Conservation (phyloP, 176 grass and related monocot species). For the Otatea glauca region DNA sequence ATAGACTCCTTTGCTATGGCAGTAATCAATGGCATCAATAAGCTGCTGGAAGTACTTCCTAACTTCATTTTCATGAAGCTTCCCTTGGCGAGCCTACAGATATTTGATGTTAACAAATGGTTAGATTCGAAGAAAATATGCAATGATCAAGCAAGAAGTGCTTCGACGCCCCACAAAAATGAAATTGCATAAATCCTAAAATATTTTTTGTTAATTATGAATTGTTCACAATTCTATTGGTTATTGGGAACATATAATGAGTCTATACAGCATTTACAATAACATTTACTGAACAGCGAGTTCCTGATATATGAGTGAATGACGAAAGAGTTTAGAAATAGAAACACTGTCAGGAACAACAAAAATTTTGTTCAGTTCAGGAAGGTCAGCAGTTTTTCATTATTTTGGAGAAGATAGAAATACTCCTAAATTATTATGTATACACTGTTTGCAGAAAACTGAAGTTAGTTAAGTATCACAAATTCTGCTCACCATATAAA, state of each 20-base stretch:
- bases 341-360: no score
- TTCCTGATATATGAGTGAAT: neutral
- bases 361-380: no score
- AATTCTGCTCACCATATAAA: neutral
- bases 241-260: neutral
- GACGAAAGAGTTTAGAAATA: no score
- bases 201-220: neutral
- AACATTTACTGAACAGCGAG: neutral
- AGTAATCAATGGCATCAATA: conserved; percentile 89
- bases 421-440: neutral
- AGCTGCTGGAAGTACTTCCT: conserved; percentile 87
- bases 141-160: neutral
- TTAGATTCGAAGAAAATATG: conserved; percentile 4
- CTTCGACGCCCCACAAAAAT: neutral
- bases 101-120: neutral
- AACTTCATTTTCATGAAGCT: conserved; percentile 68
- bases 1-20: conserved; percentile 88
- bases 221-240: neutral
- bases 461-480: conserved; percentile 14
- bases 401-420: neutral
- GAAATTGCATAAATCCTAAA: conserved; percentile 1
- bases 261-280: neutral
- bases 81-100: conserved; percentile 70
- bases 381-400: neutral
- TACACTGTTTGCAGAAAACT: neutral